Base-by-base conservation (phyloP, 129 eudicot species). In the Tanacetum coccineum region DNA sequence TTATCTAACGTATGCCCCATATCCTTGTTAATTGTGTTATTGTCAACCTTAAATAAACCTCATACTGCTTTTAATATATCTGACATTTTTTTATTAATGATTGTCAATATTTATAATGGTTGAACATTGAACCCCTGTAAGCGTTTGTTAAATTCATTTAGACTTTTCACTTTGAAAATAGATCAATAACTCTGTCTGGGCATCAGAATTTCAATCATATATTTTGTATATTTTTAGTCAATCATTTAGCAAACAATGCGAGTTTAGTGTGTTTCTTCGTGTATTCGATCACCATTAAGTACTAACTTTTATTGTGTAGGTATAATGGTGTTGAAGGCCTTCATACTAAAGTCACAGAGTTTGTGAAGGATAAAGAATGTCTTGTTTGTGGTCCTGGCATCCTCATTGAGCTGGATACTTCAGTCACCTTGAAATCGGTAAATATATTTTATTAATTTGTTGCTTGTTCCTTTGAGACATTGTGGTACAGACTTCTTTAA, bases 301-400 rank as follows among this genome's bases (percentile, higher is more conserved):
- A 28, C 62, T 46, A 50, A 19, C 54, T 60, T 71, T 47, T 64
- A 36, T 71, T 53, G 42, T 64, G 73, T 66, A 92, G 98, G 84
- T 92, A 86, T 66, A 92, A 92, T 78, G 96, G 96, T 52, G 96
- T 86, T 82, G 96, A 88, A 63, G 98, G 98, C 59, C 87, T 88
- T 54, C 96, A 92, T 66, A 86, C 84, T 40, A 79, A 88, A 86
- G 98, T 88, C 58, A 92, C 96, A 3, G 96, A 88, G 79, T 88
- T 88, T 72, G 91, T 81, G 22, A 85, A 49, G 79, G 96, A 86
- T 67, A 83, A 79, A 12, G 98, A 87, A 47, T 90, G 95, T 81
- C 95, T 84, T 67, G 89, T 84, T 45, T 90, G 97, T 81, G 97
- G 97, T 62, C 97, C 97, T 57, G 95, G 97, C 52, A 77, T 88